phyloP scores from a whole-genome alignment of 768 basidiomycete species.

The Ramaria sp. region DNA sequence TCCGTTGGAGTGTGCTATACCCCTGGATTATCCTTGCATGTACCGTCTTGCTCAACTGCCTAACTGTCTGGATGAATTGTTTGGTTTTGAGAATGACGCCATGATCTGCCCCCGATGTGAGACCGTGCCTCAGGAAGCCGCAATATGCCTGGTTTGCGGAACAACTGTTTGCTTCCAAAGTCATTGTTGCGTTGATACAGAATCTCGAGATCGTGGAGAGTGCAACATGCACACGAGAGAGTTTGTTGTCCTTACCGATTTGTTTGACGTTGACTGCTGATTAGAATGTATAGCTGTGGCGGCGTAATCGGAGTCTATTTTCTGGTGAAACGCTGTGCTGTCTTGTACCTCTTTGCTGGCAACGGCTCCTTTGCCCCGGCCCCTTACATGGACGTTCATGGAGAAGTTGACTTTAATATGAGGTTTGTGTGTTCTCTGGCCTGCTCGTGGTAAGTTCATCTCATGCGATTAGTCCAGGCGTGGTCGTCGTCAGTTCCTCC shows the following conservation, averaged over 20 bases:
- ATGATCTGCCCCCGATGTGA: conserved; percentile 69
- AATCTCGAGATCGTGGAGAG: conserved; percentile 58
- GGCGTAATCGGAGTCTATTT: conserved; percentile 86
- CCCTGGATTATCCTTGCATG: conserved; percentile 67
- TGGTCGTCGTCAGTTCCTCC: conserved; percentile 80
- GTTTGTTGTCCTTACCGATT: conserved; percentile 38
- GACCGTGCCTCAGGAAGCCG: conserved; percentile 74
- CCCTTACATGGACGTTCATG: conserved; percentile 90
- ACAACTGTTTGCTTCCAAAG: conserved; percentile 81
- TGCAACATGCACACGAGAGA: conserved; percentile 93
- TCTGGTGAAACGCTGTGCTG: conserved; percentile 82
- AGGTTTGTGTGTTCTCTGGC: conserved; percentile 38
- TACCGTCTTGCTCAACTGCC: conserved; percentile 83
- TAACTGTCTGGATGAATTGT: conserved; percentile 69
- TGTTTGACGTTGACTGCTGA: not conserved
- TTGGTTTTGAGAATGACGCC: conserved; percentile 61
- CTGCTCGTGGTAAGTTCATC: not conserved
- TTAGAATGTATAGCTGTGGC: conserved; percentile 53
- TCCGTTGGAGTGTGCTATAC: conserved; percentile 51
- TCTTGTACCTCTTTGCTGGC: conserved; percentile 79
- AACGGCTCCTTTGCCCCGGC: conserved; percentile 84
- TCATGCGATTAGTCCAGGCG: conserved; percentile 37
- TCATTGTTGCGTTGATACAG: conserved; percentile 75
- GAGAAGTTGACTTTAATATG: conserved; percentile 88
- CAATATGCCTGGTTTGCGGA: conserved; percentile 88